Evolutionary conservation across 805 yeast species (phyloP).

Genomic region (Saccharomycopsis sp.): DNA sequence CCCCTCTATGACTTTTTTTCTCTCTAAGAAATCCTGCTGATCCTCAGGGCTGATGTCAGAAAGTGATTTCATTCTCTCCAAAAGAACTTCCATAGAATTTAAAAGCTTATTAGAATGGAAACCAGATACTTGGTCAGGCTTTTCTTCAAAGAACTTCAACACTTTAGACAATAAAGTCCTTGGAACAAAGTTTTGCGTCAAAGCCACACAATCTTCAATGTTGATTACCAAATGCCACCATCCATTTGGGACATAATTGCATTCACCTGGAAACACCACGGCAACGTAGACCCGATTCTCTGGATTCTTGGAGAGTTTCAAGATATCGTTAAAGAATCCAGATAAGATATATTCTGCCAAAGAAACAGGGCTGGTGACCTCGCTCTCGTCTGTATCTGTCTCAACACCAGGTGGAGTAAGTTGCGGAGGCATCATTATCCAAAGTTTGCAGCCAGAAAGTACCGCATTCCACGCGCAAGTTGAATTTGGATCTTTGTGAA

Average conservation of each 20-base stretch:
- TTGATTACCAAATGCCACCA: constrained; percentile 98
- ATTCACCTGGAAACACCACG: constrained; percentile 72
- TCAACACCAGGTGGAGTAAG: constrained; percentile 78
- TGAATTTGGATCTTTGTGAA: constrained; percentile 87
- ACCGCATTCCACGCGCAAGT: constrained; percentile 89
- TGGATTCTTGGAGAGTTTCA: constrained; percentile 32
- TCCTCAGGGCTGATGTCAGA: not conserved
- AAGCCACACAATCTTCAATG: constrained; percentile 69
- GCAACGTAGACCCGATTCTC: constrained; percentile 46
- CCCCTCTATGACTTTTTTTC: constrained; percentile 3
- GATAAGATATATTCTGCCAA: constrained; percentile 84
- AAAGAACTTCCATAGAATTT: constrained; percentile 1
- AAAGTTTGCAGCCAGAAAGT: constrained; percentile 63
- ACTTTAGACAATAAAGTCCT: constrained; percentile 49
- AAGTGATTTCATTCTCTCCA: not conserved
- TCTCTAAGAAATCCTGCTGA: not conserved
- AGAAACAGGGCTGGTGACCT: constrained; percentile 87
- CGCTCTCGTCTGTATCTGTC: constrained; percentile 68
- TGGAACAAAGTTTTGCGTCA: constrained; percentile 87
- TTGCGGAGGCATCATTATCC: constrained; percentile 84
- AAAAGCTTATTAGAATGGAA: constrained; percentile 52
- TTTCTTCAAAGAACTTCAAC: constrained; percentile 56
- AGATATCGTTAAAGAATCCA: constrained; percentile 69
- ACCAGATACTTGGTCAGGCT: constrained; percentile 69
- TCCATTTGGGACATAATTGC: constrained; percentile 85